Conservation (phyloP, 2,329 filamentous ascomycete genomes). For the Orbilia ellipsospora region DNA sequence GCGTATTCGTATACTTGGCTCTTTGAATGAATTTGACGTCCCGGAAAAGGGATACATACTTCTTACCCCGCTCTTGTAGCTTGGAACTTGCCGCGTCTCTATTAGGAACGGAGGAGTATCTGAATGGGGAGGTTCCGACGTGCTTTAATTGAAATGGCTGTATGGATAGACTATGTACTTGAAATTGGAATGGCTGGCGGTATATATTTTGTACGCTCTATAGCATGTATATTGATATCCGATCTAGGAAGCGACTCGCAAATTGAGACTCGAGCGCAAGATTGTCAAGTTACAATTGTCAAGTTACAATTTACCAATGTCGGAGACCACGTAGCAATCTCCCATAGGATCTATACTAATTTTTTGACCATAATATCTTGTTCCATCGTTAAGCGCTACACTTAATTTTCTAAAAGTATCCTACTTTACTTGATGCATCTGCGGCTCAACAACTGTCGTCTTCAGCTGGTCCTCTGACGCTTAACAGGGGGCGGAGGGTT, state of each 20-base stretch:
- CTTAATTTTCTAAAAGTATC: conserved; percentile 13
- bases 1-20: too few relatives aligned
- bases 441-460: conserved; percentile 31
- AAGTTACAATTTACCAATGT: not conserved
- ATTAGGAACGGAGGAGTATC: too few relatives aligned
- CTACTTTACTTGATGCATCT: conserved; percentile 29
- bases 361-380: not conserved
- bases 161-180: too few relatives aligned
- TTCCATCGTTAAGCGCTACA: conserved; percentile 14
- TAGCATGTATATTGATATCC: conserved; percentile 12
- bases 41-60: too few relatives aligned
- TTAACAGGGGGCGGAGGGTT: conserved; percentile 22
- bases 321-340: conserved; percentile 25
- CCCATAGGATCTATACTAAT: conserved; percentile 18
- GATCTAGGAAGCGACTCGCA: not conserved
- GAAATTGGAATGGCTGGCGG: too few relatives aligned
- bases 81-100: too few relatives aligned
- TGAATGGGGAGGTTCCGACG: too few relatives aligned
- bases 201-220: not conserved
- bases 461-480: conserved; percentile 17
- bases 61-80: too few relatives aligned
- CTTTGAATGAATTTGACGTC: too few relatives aligned
- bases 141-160: too few relatives aligned
- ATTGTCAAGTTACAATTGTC: not conserved
- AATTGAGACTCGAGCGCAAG: not conserved